Base-by-base conservation (phyloP, 2,329 filamentous ascomycete species). In the Neofusicoccum sp. region DNA sequence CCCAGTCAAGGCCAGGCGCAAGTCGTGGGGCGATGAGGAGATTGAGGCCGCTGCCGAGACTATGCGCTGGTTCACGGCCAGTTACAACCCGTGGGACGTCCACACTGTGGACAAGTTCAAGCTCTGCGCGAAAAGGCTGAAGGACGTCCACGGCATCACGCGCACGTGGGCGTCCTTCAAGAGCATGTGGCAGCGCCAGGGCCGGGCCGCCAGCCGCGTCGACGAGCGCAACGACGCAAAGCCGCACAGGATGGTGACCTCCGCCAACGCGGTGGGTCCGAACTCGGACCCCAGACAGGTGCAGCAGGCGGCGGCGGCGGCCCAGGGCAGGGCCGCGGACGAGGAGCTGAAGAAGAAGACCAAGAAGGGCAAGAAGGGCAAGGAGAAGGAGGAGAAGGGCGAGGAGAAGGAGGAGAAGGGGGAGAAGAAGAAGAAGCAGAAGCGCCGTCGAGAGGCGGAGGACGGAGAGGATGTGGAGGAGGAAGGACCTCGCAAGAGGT, bases 391-490 rank as follows among this genome's bases (percentile, higher is more conserved):
- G 44, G n/a, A 33, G 56, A 22, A 7, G 47, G 34, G 29, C 33
- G 36, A 45, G 37, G 22, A 12, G 14, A 36, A 33, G 29, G 28
- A 31, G 41, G 29, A 41, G 49, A n/a, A 36, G 39, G 37, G 36
- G n/a, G n/a, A n/a, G 22, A 29, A 31, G 43, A 33, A n/a, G 45
- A 6, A 22, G 29, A 34, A 48, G 50, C 22, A 29, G 29, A 54
- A 22, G 61, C 31, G 48, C 41, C 29, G 44, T 14, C 41, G 36
- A 43, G 49, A 22, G 28, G 36, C 12, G 37, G 48, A 12, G 43
- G 56, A 45, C 12, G 52, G 22, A 12, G 52, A 48, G 2, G 41
- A 48, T 34, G 52, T 59, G 41, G 61, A 47, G 6, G 50, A 48
- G 49, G 61, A 48, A 9, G 50, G 34, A 29, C 37, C 47, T 52